Evolutionary conservation across 208 protist genomes (phyloP), one percentile per base, ranked within the genome.

Genomic region (Spongospora subterranea): DNA sequence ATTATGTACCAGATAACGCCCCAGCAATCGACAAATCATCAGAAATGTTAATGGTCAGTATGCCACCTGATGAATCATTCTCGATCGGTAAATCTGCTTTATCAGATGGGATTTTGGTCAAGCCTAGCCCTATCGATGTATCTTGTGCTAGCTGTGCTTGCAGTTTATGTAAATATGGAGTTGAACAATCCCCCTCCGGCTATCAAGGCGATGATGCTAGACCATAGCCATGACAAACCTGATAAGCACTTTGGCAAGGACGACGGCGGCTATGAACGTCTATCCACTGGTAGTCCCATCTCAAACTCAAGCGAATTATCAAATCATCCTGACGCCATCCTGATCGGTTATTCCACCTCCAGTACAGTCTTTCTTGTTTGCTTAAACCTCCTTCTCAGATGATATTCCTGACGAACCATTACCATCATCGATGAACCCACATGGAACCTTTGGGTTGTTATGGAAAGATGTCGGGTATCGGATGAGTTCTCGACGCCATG

Each of bases 91-190:
- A 60, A 60, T 29, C 50, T 6, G 50, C 24, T 60, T 60, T 60
- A 60, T 60, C n/a, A 82, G 71, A 82, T 82, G 71, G n/a, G n/a
- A 20, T 39, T 82, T 43, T 82, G 71, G 35, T 39, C 71, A 20
- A 40, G 17, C 6, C 17, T 35, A 20, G 71, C 71, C 6, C 17
- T 82, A 13, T 6, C 71, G 35, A 82, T 82, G 71, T 82, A 82
- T n/a, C 17, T 35, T n/a, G 35, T 35, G 17, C 71, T 82, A n/a
- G 71, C 71, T 20, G 71, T 6, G 17, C 35, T 43, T 43, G 71
- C 71, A 6, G 35, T 82, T 43, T 82, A 40, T 43, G 71, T 82
- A 20, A 82, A 82, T n/a, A 45, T 35, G 71, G 71, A 82, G 71
- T n/a, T 82, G n/a, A 6, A n/a, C 13, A 45, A 35, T 13, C 71